phyloP scores from a whole-genome alignment of 1,139 yeast species.

The Suhomyces atakaporum region DNA sequence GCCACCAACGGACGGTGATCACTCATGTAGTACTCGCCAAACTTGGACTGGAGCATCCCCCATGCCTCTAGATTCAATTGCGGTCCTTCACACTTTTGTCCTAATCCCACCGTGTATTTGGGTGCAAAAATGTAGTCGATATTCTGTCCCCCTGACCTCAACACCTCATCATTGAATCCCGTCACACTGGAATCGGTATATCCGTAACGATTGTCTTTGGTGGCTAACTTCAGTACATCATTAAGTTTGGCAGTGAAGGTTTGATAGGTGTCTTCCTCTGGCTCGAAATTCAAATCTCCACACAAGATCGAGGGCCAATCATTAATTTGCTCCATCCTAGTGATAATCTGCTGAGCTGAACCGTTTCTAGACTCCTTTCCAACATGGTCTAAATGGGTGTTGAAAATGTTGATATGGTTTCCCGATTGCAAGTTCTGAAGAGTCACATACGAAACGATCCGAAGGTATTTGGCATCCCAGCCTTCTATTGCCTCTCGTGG shows the following conservation, averaged over 20 bases:
- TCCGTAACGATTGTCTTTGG: constrained; percentile 41
- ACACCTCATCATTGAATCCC: constrained; percentile 46
- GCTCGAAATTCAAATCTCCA: constrained; percentile 26
- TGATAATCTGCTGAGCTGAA: constrained; percentile 47
- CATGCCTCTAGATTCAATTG: constrained; percentile 30
- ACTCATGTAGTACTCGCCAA: constrained; percentile 46
- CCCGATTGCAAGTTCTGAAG: constrained; percentile 31
- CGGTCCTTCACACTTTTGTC: constrained; percentile 22
- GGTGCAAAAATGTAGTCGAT: constrained; percentile 56
- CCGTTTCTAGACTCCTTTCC: constrained; percentile 49
- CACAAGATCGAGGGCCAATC: constrained; percentile 44
- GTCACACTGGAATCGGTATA: constrained; percentile 49
- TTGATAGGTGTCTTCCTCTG: constrained; percentile 21
- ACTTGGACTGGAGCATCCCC: constrained; percentile 51
- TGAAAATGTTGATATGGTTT: constrained; percentile 44
- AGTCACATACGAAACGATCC: constrained; percentile 51
- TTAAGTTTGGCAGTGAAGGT: constrained; percentile 34
- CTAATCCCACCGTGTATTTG: constrained; percentile 26
- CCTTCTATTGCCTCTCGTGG: constrained; percentile 37
- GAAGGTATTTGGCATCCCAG: constrained; percentile 56
- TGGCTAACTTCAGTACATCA: constrained; percentile 31
- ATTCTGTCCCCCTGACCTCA: constrained; percentile 34
- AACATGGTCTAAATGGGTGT: constrained; percentile 59
- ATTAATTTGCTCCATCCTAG: constrained; percentile 40
- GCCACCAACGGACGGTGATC: constrained; percentile 59